Evolutionary conservation across 2,329 filamentous ascomycete genomes (phyloP), one percentile per base, ranked within the genome.

Genomic region (Domatiomyces globalis): DNA sequence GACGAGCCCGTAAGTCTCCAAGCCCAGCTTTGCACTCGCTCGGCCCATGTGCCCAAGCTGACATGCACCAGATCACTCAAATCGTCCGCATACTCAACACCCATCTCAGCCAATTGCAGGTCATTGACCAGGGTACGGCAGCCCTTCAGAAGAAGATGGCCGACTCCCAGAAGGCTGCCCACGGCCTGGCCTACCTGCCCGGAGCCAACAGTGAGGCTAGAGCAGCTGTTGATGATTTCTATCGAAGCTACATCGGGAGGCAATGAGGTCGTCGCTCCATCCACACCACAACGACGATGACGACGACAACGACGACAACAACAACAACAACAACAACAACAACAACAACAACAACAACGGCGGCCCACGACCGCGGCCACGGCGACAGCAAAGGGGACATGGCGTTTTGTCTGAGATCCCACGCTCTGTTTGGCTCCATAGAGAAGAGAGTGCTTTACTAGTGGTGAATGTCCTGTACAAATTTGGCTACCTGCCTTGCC

Each of bases 61-160:
- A 54, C 45, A 9, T 46, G 43, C 43, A 49, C 36, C 65, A 95
- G 84, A 76, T 96, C 64, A 90, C 87, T 60, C 88, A 95, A 69
- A 94, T 98, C 63, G 90, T 96, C 49, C 84, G 87, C 56, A 88
- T 96, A 48, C 82, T 98, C 60, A 98, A 98, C 67, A 82, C 84
- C 20, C 92, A 98, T 67, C 80, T 98, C 39, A 81, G 83, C 36
- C 89, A 95, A 68, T 76, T 98, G 54, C 90, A 95, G 69, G 85
- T 85, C 72, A 96, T 98, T 66, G 90, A 96, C 64, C 80, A 82
- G 58, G 89, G 90, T 57, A 85, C 90, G 36, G 78, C 82, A 15
- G 78, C 83, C 29, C 74, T 96, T 49, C 85, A 94, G 66, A 76
- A 81, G 54, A 94, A 94, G 75, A 86, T 96, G 49, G 71, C 74